Conservation (phyloP, 148 eudicot species). For the Chenopodium quinoa region DNA sequence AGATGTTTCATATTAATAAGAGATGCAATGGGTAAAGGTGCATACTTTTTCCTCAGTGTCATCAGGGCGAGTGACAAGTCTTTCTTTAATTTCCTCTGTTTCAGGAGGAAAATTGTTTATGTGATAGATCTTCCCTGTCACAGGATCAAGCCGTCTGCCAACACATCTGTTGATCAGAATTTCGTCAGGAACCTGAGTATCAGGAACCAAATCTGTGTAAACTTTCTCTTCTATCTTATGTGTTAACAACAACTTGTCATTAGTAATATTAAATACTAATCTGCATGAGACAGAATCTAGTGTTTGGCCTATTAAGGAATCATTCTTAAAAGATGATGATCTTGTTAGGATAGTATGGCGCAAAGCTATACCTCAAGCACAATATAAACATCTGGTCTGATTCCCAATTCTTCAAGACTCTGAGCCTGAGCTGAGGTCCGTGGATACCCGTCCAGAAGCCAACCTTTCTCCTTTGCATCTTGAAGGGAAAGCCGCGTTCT, state of each 20-base stretch:
- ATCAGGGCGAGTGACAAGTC: constrained; percentile 88
- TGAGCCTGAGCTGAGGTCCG: constrained; percentile 81
- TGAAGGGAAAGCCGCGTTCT: constrained; percentile 57
- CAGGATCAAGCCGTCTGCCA: constrained; percentile 91
- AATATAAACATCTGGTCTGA: constrained; percentile 78
- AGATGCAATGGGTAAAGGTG: background rate
- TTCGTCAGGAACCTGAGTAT: constrained; percentile 88
- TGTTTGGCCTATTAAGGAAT: background rate
- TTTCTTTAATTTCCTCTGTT: constrained; percentile 67
- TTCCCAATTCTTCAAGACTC: constrained; percentile 67
- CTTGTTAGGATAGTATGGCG: background rate
- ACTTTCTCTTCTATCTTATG: constrained; percentile 13
- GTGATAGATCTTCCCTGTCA: constrained; percentile 90
- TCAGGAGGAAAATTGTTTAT: constrained; percentile 73
- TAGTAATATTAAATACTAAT: background rate
- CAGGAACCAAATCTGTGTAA: constrained; percentile 27
- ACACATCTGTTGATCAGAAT: constrained; percentile 88
- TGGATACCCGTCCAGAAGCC: constrained; percentile 99
- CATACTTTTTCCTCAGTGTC: constrained; percentile 86
- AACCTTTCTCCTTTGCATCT: constrained; percentile 86
- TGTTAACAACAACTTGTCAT: background rate
- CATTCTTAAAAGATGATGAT: background rate
- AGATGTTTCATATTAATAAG: background rate
- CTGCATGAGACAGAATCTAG: background rate
- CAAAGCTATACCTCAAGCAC: constrained; percentile 59